Evolutionary conservation across 306 rosid genomes (phyloP), one percentile per base, ranked within the genome.

Genomic region (Ormosia emarginata): DNA sequence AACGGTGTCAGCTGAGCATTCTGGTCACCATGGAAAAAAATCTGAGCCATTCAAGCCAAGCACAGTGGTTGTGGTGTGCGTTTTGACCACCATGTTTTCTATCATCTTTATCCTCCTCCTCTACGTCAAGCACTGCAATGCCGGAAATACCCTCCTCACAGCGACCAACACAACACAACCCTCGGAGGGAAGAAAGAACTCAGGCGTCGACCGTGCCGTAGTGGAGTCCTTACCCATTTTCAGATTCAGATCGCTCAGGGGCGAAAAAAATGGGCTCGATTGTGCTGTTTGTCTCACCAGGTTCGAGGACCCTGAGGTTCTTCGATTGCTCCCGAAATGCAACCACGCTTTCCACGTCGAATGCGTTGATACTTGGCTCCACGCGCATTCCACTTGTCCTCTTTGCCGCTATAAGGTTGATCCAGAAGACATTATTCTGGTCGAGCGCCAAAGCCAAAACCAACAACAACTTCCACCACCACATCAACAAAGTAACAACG

Each of bases 291-390:
- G 97, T 8, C 84, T 94, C 0, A 77, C 86, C 0, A 89, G 85
- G 9, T 92, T 92, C 24, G 91, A 91, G 84, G 95, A 85, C 1
- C 64, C 47, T 0, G 94, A 94, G 65, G 64, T 88, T 56, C 88
- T 94, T 2, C 71, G 98, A 39, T n/a, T 94, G 79, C 81, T 94
- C 18, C 98, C 96, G 0, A 90, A 91, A 39, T 94, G 98, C 65
- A 90, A 81, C 15, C 89, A 86, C 29, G 84, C 76, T 1, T 86
- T 86, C 30, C 89, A 86, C 64, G 34, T 78, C 10, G 83, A 82
- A 9, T 92, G 98, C 74, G 89, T 92, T 3, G 97, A 94, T 71
- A 82, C 34, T 67, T 94, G 98, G 98, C 93, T 94, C 3, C 85
- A 79, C 44, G 78, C 46, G n/a, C 97, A 92, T 53, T 87, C 98